phyloP scores from a whole-genome alignment of 1,139 yeast genomes.

The Candida smagusa region DNA sequence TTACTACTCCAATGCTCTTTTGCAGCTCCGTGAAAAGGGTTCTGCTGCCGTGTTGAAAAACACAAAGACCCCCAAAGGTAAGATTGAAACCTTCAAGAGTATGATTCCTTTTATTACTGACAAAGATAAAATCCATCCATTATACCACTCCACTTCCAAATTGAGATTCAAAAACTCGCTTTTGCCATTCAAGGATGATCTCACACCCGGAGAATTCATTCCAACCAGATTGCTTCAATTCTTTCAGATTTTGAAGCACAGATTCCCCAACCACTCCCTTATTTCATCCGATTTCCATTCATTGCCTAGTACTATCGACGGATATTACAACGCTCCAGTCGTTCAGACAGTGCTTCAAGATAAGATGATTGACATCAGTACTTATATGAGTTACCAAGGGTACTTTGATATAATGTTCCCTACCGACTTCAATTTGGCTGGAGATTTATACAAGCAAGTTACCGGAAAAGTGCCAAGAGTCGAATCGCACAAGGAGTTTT shows the following conservation, averaged over 20 bases:
- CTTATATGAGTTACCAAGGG: constrained; percentile 82
- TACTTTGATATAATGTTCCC: constrained; percentile 86
- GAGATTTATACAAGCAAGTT: constrained; percentile 60
- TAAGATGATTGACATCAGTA: constrained; percentile 64
- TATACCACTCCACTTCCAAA: constrained; percentile 34
- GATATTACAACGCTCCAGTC: constrained; percentile 71
- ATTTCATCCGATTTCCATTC: constrained; percentile 71
- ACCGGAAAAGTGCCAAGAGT: constrained; percentile 60
- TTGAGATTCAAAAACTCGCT: constrained; percentile 29
- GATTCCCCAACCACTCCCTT: constrained; percentile 74
- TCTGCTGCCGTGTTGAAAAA: constrained; percentile 29
- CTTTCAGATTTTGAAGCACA: constrained; percentile 57
- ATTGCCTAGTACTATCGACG: constrained; percentile 59
- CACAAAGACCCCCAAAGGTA: constrained; percentile 19
- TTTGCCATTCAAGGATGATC: constrained; percentile 62
- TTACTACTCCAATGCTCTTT: constrained; percentile 52
- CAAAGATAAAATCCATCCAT: constrained; percentile 39
- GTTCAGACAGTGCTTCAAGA: constrained; percentile 76
- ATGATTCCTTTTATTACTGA: constrained; percentile 28
- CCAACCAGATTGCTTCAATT: constrained; percentile 75
- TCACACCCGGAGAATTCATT: constrained; percentile 74
- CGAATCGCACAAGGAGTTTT: constrained; percentile 60
- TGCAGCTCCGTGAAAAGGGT: constrained; percentile 53
- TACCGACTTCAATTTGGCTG: constrained; percentile 66
- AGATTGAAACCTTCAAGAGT: constrained; percentile 24